Conservation (phyloP, 169 alveolate species). For the Plasmodium ovale region DNA sequence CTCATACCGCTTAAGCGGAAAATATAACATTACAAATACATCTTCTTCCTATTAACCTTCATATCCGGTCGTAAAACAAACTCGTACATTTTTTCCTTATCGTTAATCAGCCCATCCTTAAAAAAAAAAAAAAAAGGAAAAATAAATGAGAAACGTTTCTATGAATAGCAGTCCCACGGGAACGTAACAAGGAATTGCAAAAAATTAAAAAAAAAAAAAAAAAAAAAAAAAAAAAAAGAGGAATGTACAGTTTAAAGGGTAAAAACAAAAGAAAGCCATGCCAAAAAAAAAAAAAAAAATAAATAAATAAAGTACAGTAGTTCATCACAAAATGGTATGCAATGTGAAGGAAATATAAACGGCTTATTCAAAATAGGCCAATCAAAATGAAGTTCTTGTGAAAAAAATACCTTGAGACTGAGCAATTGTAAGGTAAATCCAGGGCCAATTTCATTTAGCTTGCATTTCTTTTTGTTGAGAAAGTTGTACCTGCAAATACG, state of each 20-base stretch:
- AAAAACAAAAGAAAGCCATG: neutral
- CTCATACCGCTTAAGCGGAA: neutral
- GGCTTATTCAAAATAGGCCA: too few species aligned
- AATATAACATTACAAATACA: slow-evolving; percentile 82
- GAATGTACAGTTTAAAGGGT: neutral
- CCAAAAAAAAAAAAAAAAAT: slow-evolving; percentile 8
- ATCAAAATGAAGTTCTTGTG: too few species aligned
- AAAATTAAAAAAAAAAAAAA: slow-evolving; percentile 8
- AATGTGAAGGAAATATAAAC: too few species aligned
- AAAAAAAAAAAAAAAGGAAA: slow-evolving; percentile 6
- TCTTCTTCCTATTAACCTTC: slow-evolving; percentile 93
- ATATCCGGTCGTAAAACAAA: slow-evolving; percentile 93
- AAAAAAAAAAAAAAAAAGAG: neutral
- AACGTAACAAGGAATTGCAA: neutral
- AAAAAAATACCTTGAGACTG: slow-evolving; percentile 93
- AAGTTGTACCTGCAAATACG: slow-evolving; percentile 80
- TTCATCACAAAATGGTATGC: too few species aligned
- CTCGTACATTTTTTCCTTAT: slow-evolving; percentile 90
- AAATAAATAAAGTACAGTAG: too few species aligned
- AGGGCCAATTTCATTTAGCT: slow-evolving; percentile 99
- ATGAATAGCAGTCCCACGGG: neutral
- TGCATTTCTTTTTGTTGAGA: slow-evolving; percentile 89
- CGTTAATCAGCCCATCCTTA: slow-evolving; percentile 90
- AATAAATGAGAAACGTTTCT: slow-evolving; percentile 79
- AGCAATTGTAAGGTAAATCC: slow-evolving; percentile 96